Evolutionary conservation across 495 filamentous ascomycete species (phyloP), one percentile per base, ranked within the genome.

Genomic region (Hypoxylon lienhwacheense): DNA sequence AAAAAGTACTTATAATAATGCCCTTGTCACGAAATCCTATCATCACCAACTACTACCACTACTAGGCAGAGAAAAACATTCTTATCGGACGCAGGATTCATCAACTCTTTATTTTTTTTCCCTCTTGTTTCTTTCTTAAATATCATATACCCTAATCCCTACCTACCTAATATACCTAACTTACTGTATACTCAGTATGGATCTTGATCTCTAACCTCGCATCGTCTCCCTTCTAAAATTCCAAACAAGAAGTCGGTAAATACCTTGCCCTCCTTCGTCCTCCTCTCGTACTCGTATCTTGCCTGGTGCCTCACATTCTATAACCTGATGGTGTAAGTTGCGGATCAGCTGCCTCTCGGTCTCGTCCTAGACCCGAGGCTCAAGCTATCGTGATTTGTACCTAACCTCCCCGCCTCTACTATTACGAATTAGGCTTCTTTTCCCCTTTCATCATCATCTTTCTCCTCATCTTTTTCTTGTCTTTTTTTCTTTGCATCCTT

Each of bases 71-170:
- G n/a, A n/a, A n/a, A n/a, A n/a, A n/a, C n/a, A n/a, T n/a, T n/a
- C n/a, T n/a, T n/a, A n/a, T n/a, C n/a, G n/a, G n/a, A n/a, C n/a
- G n/a, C n/a, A n/a, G n/a, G n/a, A n/a, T n/a, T n/a, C n/a, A n/a
- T n/a, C n/a, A n/a, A n/a, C n/a, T n/a, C n/a, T n/a, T n/a, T n/a
- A n/a, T n/a, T n/a, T n/a, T n/a, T n/a, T n/a, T n/a, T n/a, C n/a
- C n/a, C n/a, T n/a, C 15, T n/a, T 11, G 14, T 31, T 25, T 28
- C 7, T 43, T 4, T 29, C 10, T 20, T 2, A 28, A 36, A 32
- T n/a, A n/a, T n/a, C n/a, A n/a, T n/a, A 32, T 58, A 11, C 31
- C 29, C 53, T 12, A 37, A 48, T 26, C n/a, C n/a, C n/a, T n/a
- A n/a, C n/a, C n/a, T n/a, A n/a, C n/a, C n/a, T n/a, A n/a, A n/a